Base-by-base conservation (phyloP, 139 green algal species). In the Volvox reticuliferus region DNA sequence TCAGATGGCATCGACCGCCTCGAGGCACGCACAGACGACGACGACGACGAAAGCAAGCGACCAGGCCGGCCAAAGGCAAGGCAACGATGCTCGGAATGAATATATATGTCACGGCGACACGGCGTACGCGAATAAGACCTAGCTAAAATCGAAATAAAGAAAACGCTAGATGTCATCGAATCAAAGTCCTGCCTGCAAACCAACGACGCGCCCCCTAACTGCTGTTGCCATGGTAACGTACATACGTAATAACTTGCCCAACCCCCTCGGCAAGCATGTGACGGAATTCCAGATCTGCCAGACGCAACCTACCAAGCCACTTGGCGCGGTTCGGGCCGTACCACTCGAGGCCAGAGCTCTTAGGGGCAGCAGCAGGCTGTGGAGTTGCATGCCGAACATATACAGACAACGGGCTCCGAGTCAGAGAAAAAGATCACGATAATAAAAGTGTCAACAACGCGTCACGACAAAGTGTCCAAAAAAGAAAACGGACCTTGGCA, bases 251-350 rank as follows among this genome's bases (percentile, higher is more conserved):
- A 30, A 28, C 24, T 28, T 5, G n/a, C n/a, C n/a, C n/a, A 28
- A 28, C 21, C 24, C 21, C 65, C 12, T 2, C 24, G 12, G 21
- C 2, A 73, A 73, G 16, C 21, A 28, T 73, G 65, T 12, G 9
- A 24, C 65, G 65, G 24, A 73, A 24, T 73, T 12, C 65, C 21
- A 16, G 24, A 73, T 24, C 65, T 5, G 12, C 21, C 6, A 3
- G 12, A 73, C 65, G 24, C 19, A 21, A 55, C 91, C 84, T 35
- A 93, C 93, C 93, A 81, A 96, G 93, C 73, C 88, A 97, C 94
- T 96, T 96, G 69, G 91, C 92, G 55, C 94, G 92, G 89, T 97
- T 91, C 24, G 94, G 95, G 87, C 94, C 95, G 87, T 96, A 97
- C 65, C 91, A 97, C 93, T 96, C 93, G 26, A 96, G 87, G 44